Percentiles rank a stretch among this genome's conserved stretches.
These are phyloP conservation scores for Mycocentrospora acerina DNA, from an alignment of 2,329 filamentous ascomycete genomes.

Conservation along the genomic window DNA sequence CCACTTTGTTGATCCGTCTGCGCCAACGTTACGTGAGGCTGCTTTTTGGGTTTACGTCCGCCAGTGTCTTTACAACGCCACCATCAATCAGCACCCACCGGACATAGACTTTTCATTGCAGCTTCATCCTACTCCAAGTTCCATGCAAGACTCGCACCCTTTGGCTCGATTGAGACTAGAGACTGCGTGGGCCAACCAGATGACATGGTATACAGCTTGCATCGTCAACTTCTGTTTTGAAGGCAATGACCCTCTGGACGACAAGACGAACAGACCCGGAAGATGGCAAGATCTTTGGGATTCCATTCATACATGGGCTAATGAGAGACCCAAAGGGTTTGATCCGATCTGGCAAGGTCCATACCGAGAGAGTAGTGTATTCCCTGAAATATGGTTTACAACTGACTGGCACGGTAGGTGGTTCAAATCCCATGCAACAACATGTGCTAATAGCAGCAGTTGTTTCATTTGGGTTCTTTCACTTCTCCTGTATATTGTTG, in stretches of 20 bases:
- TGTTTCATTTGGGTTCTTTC: slow-evolving; percentile 28
- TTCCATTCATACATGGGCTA: slow-evolving; percentile 23
- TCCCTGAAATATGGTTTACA: slow-evolving; percentile 32
- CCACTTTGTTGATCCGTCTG: slow-evolving; percentile 32
- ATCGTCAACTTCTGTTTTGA: slow-evolving; percentile 36
- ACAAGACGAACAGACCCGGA: slow-evolving; percentile 11
- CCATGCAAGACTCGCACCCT: slow-evolving; percentile 26
- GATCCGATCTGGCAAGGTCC: slow-evolving; percentile 30
- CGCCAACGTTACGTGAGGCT: slow-evolving; percentile 35
- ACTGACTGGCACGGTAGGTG: slow-evolving; percentile 35
- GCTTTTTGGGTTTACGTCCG: slow-evolving; percentile 39
- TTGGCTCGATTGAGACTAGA: slow-evolving; percentile 28
- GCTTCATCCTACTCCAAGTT: slow-evolving; percentile 23
- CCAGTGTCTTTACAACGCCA: slow-evolving; percentile 36
- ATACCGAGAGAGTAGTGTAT: slow-evolving; percentile 11
- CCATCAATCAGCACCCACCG: slow-evolving; percentile 33
- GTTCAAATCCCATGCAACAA: too few relatives aligned
- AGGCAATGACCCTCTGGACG: slow-evolving; percentile 9
- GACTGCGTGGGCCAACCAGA: slow-evolving; percentile 36
- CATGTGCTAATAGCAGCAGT: slow-evolving; percentile 11
- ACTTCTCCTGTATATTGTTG: slow-evolving; percentile 34
- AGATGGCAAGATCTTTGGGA: slow-evolving; percentile 29
- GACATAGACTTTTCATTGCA: slow-evolving; percentile 32
- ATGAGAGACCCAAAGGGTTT: slow-evolving; percentile 27
- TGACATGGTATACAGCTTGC: slow-evolving; percentile 35